Evolutionary conservation across 805 yeast species (phyloP).

Genomic region (Debaryomyces maramus): DNA sequence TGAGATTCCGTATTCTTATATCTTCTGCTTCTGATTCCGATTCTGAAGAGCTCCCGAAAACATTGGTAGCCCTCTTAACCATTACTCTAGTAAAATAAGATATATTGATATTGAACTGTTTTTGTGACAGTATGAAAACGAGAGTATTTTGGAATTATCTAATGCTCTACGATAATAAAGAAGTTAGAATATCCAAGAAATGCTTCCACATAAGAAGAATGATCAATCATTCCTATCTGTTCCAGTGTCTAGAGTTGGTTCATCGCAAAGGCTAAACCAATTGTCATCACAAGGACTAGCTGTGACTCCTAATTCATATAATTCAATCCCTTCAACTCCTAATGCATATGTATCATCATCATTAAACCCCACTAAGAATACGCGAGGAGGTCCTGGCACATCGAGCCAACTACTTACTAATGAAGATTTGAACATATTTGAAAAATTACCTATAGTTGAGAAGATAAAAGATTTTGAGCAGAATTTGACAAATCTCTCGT

Average conservation of each 20-base stretch:
- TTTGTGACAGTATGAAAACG: background rate
- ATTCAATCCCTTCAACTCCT: slow-evolving; percentile 30
- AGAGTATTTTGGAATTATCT: background rate
- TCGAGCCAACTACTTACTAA: slow-evolving; percentile 18
- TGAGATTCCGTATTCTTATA: background rate
- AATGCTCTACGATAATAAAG: no score
- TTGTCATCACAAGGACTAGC: slow-evolving; percentile 12
- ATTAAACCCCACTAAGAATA: slow-evolving; percentile 30
- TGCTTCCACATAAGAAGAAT: slow-evolving; percentile 29
- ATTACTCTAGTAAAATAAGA: background rate
- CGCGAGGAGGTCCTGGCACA: slow-evolving; percentile 23
- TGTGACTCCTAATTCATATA: slow-evolving; percentile 6
- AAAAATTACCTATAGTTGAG: slow-evolving; percentile 32
- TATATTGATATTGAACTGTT: background rate
- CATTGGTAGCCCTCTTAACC: slow-evolving; percentile 4
- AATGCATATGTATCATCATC: slow-evolving; percentile 36
- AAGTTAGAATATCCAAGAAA: slow-evolving; percentile 6
- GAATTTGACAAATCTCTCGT: slow-evolving; percentile 26
- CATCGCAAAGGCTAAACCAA: slow-evolving; percentile 32
- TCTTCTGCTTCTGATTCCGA: slow-evolving; percentile 1
- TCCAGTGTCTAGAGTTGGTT: slow-evolving; percentile 38
- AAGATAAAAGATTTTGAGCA: slow-evolving; percentile 32
- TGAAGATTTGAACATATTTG: slow-evolving; percentile 28
- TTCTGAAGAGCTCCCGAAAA: slow-evolving; percentile 3
- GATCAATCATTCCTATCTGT: slow-evolving; percentile 30